Evolutionary conservation across 2,329 filamentous ascomycete genomes (phyloP).

Genomic region (Penicillium sp.): DNA sequence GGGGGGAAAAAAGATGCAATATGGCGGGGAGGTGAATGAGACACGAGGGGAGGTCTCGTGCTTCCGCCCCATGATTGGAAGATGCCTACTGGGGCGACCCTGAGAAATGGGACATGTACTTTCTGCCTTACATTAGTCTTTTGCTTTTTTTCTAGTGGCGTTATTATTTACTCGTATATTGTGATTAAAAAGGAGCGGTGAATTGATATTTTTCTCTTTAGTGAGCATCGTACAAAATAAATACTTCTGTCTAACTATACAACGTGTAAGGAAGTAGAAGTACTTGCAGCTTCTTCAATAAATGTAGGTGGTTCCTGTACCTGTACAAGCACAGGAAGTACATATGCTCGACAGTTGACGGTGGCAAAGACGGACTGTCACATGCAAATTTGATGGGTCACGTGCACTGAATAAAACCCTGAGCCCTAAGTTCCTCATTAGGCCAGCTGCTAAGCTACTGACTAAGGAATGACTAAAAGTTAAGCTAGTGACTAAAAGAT

Average conservation of each 20-base stretch:
- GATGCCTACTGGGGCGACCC: slow-evolving; percentile 12
- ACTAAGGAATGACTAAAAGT: too few species aligned
- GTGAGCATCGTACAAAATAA: too few species aligned
- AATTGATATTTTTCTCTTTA: neutral
- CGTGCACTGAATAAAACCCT: neutral
- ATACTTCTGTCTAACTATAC: too few species aligned
- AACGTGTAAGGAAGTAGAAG: too few species aligned
- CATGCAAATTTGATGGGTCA: slow-evolving; percentile 1
- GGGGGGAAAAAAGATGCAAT: neutral
- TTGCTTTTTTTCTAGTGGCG: neutral
- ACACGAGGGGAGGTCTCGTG: slow-evolving; percentile 36
- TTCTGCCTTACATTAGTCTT: neutral
- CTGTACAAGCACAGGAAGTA: too few species aligned
- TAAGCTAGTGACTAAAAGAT: too few species aligned
- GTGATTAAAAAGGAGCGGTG: neutral
- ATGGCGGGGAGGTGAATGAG: slow-evolving; percentile 15
- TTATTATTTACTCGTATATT: too few species aligned
- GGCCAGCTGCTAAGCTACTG: too few species aligned
- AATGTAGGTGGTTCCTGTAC: too few species aligned
- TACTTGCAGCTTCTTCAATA: too few species aligned
- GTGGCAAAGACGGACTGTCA: neutral
- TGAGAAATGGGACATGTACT: neutral
- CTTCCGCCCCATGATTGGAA: slow-evolving; percentile 32
- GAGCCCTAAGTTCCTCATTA: neutral
- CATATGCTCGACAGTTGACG: too few species aligned